phyloP scores from a whole-genome alignment of 1,284 basidiomycete species.

The Fomitiporia mediterranea region DNA sequence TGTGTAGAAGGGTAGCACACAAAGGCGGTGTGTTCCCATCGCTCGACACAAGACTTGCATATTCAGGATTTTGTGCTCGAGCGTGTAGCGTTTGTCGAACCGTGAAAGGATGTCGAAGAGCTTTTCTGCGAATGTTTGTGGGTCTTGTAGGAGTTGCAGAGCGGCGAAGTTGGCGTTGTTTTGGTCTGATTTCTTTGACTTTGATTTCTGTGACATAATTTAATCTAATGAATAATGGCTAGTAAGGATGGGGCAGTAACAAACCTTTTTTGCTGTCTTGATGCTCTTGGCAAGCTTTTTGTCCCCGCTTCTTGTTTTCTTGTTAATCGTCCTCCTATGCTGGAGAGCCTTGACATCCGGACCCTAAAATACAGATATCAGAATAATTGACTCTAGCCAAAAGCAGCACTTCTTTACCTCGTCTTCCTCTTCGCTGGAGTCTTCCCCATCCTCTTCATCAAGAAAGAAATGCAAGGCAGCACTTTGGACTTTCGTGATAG shows the following conservation, averaged over 20 bases:
- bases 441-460: conserved; percentile 69
- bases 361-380: conserved; percentile 35
- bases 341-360: conserved; percentile 70
- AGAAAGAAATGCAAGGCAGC: conserved; percentile 98
- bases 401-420: conserved; percentile 36
- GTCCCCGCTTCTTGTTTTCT: conserved; percentile 78
- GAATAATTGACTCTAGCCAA: not conserved
- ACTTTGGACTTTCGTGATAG: conserved; percentile 91
- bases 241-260: conserved; percentile 16
- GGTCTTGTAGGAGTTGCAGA: conserved; percentile 90
- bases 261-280: conserved; percentile 65
- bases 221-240: not conserved
- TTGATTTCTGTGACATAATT: conserved; percentile 46
- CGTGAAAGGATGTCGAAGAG: conserved; percentile 84
- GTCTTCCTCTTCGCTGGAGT: conserved; percentile 71
- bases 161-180: conserved; percentile 83
- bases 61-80: conserved; percentile 96
- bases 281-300: conserved; percentile 73
- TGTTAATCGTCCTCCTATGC: conserved; percentile 84
- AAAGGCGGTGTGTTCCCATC: conserved; percentile 91
- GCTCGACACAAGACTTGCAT: conserved; percentile 98
- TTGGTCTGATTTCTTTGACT: conserved; percentile 35
- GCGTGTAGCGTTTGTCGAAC: conserved; percentile 89
- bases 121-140: conserved; percentile 94
- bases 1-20: conserved; percentile 94